Percentiles rank a stretch among this genome's conserved stretches.
Evolutionary conservation across 805 yeast species (phyloP).

Genomic region (Cyberlindnera xishuangbannaensis): DNA sequence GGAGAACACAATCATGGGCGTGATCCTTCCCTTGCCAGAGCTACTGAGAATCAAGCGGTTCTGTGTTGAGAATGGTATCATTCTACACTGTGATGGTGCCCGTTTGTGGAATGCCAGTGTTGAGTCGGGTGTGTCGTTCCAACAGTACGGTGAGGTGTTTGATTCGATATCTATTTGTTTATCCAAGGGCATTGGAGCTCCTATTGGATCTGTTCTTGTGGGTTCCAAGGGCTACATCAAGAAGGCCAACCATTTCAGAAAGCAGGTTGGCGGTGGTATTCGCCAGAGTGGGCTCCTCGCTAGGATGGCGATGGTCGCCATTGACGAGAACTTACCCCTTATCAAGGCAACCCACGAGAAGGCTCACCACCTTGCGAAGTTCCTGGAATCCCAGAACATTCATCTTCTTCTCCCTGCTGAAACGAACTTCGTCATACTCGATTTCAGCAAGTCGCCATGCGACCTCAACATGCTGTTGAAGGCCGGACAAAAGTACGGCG

Average conservation of each 20-base stretch:
- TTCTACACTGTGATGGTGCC: constrained; percentile 89
- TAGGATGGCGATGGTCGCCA: constrained; percentile 73
- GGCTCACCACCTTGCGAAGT: constrained; percentile 46
- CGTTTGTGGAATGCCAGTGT: constrained; percentile 86
- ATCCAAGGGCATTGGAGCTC: constrained; percentile 89
- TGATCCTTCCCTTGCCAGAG: constrained; percentile 78
- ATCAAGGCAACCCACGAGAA: constrained; percentile 41
- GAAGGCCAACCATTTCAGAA: constrained; percentile 79
- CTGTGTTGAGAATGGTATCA: constrained; percentile 55
- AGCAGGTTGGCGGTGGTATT: constrained; percentile 91
- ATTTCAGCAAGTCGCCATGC: constrained; percentile 41
- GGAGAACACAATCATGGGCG: constrained; percentile 85
- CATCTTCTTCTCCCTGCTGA: constrained; percentile 68
- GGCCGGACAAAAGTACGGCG: constrained; percentile 51
- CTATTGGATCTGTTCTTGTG: constrained; percentile 84
- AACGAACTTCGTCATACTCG: constrained; percentile 79
- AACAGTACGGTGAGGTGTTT: constrained; percentile 67
- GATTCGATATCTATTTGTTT: constrained; percentile 89
- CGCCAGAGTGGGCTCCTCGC: constrained; percentile 83
- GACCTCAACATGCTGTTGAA: constrained; percentile 49
- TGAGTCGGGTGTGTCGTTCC: constrained; percentile 48
- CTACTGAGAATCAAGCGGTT: constrained; percentile 63
- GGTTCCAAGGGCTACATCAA: constrained; percentile 54
- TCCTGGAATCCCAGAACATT: constrained; percentile 49
- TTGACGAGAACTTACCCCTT: constrained; percentile 59